Conservation (phyloP, 495 filamentous ascomycete genomes). For the Annulohypoxylon maeteangense region DNA sequence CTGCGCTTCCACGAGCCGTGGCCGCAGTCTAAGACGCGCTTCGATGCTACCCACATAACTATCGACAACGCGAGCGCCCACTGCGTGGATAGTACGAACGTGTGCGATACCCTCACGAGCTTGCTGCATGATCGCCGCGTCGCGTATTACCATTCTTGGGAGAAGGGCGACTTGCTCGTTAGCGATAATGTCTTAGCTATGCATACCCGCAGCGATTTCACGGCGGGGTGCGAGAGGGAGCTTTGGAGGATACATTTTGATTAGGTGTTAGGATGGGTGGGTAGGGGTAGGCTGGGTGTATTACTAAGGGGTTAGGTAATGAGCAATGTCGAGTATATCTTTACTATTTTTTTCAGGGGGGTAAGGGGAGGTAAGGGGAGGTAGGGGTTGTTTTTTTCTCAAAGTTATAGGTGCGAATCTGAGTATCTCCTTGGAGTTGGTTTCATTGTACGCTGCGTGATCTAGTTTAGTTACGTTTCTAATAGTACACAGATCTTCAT, state of each 20-base stretch:
- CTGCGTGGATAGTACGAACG: slow-evolving; percentile 8
- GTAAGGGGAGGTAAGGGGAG: too few relatives aligned
- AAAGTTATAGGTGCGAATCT: background rate
- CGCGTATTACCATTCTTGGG: slow-evolving; percentile 59
- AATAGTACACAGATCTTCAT: too few relatives aligned
- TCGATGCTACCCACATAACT: slow-evolving; percentile 56
- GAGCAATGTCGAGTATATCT: background rate
- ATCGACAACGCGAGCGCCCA: slow-evolving; percentile 54
- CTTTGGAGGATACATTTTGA: slow-evolving; percentile 40
- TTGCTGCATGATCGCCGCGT: slow-evolving; percentile 64
- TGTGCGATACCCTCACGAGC: slow-evolving; percentile 43
- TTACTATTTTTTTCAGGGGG: background rate
- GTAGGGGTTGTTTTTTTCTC: too few relatives aligned
- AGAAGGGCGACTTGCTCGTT: slow-evolving; percentile 66
- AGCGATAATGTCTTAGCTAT: slow-evolving; percentile 64
- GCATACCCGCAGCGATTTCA: slow-evolving; percentile 62
- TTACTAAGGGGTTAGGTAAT: background rate
- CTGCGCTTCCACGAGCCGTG: slow-evolving; percentile 67
- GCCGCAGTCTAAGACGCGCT: slow-evolving; percentile 60
- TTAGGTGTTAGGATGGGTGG: background rate
- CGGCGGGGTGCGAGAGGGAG: slow-evolving; percentile 22
- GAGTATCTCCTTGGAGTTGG: background rate
- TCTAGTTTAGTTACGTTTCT: background rate
- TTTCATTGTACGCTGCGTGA: background rate
- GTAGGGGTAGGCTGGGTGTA: background rate